Base-by-base conservation (phyloP, 805 yeast genomes). In the Candida maris region DNA sequence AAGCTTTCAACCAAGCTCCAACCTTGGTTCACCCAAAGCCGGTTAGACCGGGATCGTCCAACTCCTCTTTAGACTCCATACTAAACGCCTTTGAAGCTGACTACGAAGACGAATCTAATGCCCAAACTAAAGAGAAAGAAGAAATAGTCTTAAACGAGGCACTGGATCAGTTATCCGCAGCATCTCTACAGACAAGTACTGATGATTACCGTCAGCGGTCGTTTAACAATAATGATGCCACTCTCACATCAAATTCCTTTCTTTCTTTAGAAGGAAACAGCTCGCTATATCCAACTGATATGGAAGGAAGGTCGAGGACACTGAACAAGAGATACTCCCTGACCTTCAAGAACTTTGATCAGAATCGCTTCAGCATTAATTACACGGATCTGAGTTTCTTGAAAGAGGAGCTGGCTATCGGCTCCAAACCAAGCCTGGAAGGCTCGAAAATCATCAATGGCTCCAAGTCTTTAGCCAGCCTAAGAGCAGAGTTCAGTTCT, bases 231-330 rank as follows among this genome's bases (percentile, higher is more conserved):
- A 35, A 41, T 12, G 38, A 35, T 10, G 28, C 27, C 16, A 46
- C 49, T 1, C 27, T 44, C 12, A 42, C 42, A 2, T 37, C 53
- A 12, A 41, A 69, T 12, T 51, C 61, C 3, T 27, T 68, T 27
- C 67, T 71, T 46, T 53, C 61, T 3, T 56, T 68, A 10, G 75
- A 70, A 5, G 71, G 68, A 27, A 62, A 69, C 14, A 68, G 65
- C 37, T 74, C 79, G 79, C 72, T 73, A 77, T 78, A 73, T 36
- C 71, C 77, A 3, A 47, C 55, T 35, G 62, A 56, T 19, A 25
- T 10, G 3, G 9, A 27, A 4, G 7, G 18, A 19, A 16, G 29
- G 10, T 34, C 45, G 3, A 32, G 34, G 14, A 35, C 41, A 10
- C 27, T 53, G n/a, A 48, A 38, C 21, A 48, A 52, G 33, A 16